Conservation (phyloP, 345 rosid genomes). For the Firmiana major region DNA sequence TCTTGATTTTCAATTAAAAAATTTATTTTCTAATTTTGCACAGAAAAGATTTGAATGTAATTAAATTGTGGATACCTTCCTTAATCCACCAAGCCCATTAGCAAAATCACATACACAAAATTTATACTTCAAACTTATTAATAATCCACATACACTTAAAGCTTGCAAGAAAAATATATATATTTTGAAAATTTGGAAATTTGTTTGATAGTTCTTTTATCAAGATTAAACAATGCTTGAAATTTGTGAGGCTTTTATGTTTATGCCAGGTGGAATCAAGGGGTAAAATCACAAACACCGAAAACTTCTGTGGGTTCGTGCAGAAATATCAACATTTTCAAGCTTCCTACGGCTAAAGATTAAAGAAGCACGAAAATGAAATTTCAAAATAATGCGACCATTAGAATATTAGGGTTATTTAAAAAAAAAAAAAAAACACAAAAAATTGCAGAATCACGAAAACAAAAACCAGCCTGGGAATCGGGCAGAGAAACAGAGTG, state of each 20-base stretch:
- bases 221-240: not conserved
- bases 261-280: no score
- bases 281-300: not conserved
- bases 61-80: no score
- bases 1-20: no score
- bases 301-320: not conserved
- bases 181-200: not conserved
- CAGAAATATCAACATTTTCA: not conserved
- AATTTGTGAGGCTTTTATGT: not conserved
- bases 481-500: conserved; percentile 1
- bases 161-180: no score
- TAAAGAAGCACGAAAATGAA: not conserved
- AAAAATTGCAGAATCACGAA: not conserved
- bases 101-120: no score
- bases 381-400: not conserved
- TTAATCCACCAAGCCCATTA: no score
- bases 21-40: no score
- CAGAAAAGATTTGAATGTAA: no score
- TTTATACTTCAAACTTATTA: no score
- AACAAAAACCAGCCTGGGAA: not conserved
- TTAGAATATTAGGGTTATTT: not conserved
- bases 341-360: not conserved
- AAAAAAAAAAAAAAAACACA: not conserved
- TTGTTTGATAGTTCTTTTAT: not conserved
- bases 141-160: no score